Evolutionary conservation across 2,329 filamentous ascomycete genomes (phyloP).

Genomic region (Aspergillus glaucus): DNA sequence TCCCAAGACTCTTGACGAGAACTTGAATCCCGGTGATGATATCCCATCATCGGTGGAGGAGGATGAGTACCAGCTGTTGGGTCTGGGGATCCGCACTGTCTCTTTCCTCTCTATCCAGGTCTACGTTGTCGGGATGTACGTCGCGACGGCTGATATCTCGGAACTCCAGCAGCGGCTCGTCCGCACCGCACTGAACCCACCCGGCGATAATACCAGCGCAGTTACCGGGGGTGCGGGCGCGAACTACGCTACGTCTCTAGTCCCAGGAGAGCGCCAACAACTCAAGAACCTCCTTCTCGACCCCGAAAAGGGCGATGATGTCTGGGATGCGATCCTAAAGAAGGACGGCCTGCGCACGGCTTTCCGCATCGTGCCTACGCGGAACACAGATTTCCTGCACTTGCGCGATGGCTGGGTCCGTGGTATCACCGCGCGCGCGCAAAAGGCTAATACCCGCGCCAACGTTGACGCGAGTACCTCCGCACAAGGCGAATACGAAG

Average conservation of each 20-base stretch:
- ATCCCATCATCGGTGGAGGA: slow-evolving; percentile 36
- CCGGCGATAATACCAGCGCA: slow-evolving; percentile 8
- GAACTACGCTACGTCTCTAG: slow-evolving; percentile 68
- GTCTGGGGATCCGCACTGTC: slow-evolving; percentile 80
- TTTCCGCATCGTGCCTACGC: slow-evolving; percentile 80
- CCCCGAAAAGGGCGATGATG: slow-evolving; percentile 58
- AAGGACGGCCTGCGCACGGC: slow-evolving; percentile 65
- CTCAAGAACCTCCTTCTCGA: slow-evolving; percentile 66
- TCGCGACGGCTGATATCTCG: slow-evolving; percentile 75
- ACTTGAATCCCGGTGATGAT: slow-evolving; percentile 31
- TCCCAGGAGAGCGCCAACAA: slow-evolving; percentile 71
- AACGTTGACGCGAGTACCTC: slow-evolving; percentile 23
- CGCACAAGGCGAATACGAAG: slow-evolving; percentile 22
- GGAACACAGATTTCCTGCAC: slow-evolving; percentile 91
- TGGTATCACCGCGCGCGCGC: slow-evolving; percentile 68
- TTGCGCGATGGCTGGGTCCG: slow-evolving; percentile 86
- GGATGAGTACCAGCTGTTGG: slow-evolving; percentile 78
- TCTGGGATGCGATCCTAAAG: slow-evolving; percentile 67
- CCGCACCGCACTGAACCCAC: slow-evolving; percentile 53
- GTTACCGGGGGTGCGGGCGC: slow-evolving; percentile 47
- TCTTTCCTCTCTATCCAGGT: slow-evolving; percentile 87
- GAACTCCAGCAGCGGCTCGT: slow-evolving; percentile 73
- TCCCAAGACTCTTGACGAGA: slow-evolving; percentile 35
- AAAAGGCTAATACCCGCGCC: slow-evolving; percentile 47
- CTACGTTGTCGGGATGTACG: slow-evolving; percentile 89